A percentile compares a stretch with the other conserved stretches of the same genome.
Evolutionary conservation across 345 rosid species (phyloP).

Genomic region (Lepidium africanum): DNA sequence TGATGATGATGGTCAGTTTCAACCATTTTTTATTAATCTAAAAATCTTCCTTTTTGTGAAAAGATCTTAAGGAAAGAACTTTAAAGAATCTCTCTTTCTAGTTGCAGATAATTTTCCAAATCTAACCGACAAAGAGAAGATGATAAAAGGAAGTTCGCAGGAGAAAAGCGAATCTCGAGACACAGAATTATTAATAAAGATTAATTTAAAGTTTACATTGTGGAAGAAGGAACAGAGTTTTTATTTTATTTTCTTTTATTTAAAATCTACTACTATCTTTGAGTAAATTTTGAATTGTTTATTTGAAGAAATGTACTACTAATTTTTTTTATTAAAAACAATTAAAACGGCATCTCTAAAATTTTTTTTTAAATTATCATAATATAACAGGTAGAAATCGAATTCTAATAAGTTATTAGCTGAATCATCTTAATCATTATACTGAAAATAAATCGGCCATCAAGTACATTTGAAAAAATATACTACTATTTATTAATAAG

Average conservation of each 20-base stretch:
- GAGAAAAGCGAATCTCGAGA: constrained; percentile 33
- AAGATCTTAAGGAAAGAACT: neutral
- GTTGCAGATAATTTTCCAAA: constrained; percentile 17
- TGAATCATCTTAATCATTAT: too few relatives aligned
- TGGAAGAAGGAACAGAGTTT: neutral
- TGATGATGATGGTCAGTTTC: constrained; percentile 45
- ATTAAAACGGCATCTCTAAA: too few relatives aligned
- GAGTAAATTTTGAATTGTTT: neutral
- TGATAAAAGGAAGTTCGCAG: constrained; percentile 17
- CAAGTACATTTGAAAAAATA: too few relatives aligned
- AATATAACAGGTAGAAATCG: too few relatives aligned
- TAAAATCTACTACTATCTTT: too few relatives aligned
- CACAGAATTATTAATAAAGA: neutral
- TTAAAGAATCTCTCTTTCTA: constrained; percentile 16
- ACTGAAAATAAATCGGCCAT: too few relatives aligned
- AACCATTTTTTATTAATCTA: constrained; percentile 27
- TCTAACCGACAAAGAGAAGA: constrained; percentile 31
- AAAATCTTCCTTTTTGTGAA: neutral
- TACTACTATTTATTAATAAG: neutral
- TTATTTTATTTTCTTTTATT: neutral
- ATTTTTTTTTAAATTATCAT: too few relatives aligned
- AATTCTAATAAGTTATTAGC: too few relatives aligned
- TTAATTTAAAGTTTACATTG: constrained; percentile 5
- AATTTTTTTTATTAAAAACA: too few relatives aligned
- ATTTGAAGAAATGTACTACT: neutral